phyloP scores from a whole-genome alignment of 306 rosid genomes.

The Cucurbita pepo region DNA sequence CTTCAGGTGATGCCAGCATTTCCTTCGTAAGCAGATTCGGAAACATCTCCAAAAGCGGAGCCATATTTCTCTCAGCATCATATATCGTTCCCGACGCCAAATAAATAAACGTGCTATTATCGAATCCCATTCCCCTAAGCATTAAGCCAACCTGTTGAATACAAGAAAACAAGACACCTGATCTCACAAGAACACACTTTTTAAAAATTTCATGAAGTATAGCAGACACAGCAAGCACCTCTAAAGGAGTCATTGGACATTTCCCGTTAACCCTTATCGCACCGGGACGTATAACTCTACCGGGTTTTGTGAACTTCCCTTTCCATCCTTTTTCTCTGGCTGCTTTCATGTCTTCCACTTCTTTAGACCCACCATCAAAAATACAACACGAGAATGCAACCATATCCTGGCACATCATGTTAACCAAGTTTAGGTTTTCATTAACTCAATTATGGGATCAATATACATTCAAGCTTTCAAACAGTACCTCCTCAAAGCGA shows the following conservation, averaged over 20 bases:
- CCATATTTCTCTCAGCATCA: conserved; percentile 68
- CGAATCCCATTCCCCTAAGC: conserved; percentile 97
- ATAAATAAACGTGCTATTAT: conserved; percentile 62
- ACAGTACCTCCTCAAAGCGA: conserved; percentile 90
- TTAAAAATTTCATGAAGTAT: neutral
- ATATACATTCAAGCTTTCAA: neutral
- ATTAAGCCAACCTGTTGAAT: conserved; percentile 75
- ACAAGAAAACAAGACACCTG: conserved; percentile 3
- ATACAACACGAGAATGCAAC: conserved; percentile 98
- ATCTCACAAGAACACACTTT: neutral
- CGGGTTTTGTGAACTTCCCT: conserved; percentile 93
- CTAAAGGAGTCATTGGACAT: conserved; percentile 97
- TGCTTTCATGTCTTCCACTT: conserved; percentile 65
- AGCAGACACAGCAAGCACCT: conserved; percentile 27
- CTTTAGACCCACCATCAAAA: conserved; percentile 77
- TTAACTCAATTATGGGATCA: neutral
- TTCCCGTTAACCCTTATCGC: conserved; percentile 87
- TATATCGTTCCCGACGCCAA: conserved; percentile 93
- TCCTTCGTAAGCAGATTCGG: conserved; percentile 84
- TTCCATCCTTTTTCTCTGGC: conserved; percentile 99
- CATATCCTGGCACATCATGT: conserved; percentile 58
- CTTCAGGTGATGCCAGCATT: conserved; percentile 66
- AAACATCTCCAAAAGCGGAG: conserved; percentile 75
- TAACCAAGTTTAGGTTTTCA: neutral
- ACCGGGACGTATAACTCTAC: conserved; percentile 92